Percentiles rank a stretch among this genome's conserved stretches.
These are phyloP conservation scores for Plectosphaerella cucumerina DNA, from an alignment of 2,329 filamentous ascomycete species.

Conservation along the genomic window DNA sequence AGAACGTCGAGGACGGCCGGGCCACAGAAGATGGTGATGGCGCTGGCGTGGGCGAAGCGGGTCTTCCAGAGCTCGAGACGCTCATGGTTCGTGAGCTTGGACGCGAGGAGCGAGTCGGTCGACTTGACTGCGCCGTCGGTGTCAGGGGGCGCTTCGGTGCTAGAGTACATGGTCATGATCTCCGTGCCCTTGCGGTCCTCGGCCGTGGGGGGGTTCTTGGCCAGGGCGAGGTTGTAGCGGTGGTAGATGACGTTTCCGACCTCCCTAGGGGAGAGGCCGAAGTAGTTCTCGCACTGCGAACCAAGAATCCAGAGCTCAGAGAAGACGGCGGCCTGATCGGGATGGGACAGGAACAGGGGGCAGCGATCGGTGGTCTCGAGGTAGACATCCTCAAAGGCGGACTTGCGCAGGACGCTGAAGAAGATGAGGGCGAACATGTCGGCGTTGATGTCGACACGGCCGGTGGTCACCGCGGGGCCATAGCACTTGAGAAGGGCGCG, in stretches of 20 bases:
- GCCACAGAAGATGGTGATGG: conserved; percentile 58
- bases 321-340: conserved; percentile 61
- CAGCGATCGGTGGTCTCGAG: conserved; percentile 59
- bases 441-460: conserved; percentile 36
- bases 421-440: conserved; percentile 54
- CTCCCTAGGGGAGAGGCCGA: conserved; percentile 47
- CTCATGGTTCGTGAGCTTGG: conserved; percentile 8
- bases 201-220: conserved; percentile 18
- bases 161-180: conserved; percentile 29
- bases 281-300: conserved; percentile 59
- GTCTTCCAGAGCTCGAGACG: conserved; percentile 15
- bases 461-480: conserved; percentile 16
- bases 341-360: conserved; percentile 55
- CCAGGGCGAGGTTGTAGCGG: conserved; percentile 22
- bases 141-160: conserved; percentile 15
- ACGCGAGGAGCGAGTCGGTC: conserved; percentile 1
- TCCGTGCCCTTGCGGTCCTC: conserved; percentile 18
- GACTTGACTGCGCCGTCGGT: conserved; percentile 1
- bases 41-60: conserved; percentile 43
- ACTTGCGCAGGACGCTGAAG: conserved; percentile 52
- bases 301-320: conserved; percentile 60
- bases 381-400: conserved; percentile 59
- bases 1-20: conserved; percentile 59
- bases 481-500: conserved; percentile 29
- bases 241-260: conserved; percentile 39